Evolutionary conservation across 768 basidiomycete species (phyloP).

Genomic region (Tylopilus intermedius): DNA sequence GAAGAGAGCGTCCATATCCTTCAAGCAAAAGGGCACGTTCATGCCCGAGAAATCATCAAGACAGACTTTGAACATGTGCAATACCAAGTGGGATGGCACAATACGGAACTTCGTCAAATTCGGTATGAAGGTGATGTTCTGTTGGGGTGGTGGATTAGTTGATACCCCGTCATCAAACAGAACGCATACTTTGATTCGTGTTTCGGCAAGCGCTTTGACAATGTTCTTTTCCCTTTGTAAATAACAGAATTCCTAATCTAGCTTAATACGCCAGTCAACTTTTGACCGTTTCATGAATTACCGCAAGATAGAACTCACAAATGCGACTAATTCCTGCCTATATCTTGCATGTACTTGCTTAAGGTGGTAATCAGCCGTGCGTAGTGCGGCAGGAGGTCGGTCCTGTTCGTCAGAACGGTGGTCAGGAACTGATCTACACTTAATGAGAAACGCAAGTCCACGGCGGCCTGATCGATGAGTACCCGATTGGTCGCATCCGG

Average conservation of each 20-base stretch:
- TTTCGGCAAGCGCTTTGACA: slow-evolving; percentile 82
- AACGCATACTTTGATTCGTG: slow-evolving; percentile 67
- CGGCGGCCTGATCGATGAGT: slow-evolving; percentile 86
- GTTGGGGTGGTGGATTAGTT: neutral
- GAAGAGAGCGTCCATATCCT: slow-evolving; percentile 87
- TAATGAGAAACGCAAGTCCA: slow-evolving; percentile 86
- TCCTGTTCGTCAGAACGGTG: slow-evolving; percentile 81
- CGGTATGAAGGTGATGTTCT: slow-evolving; percentile 87
- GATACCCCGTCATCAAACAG: neutral
- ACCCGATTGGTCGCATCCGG: slow-evolving; percentile 91
- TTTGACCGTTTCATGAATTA: neutral
- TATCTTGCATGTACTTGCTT: slow-evolving; percentile 88
- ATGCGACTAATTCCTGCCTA: slow-evolving; percentile 77
- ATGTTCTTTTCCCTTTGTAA: slow-evolving; percentile 91
- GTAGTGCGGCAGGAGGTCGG: slow-evolving; percentile 90
- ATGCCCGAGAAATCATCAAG: slow-evolving; percentile 90
- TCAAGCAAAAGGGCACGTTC: slow-evolving; percentile 88
- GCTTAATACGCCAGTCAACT: slow-evolving; percentile 39
- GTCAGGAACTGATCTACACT: slow-evolving; percentile 57
- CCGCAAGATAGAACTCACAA: slow-evolving; percentile 46
- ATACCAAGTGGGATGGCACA: slow-evolving; percentile 84
- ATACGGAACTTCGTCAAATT: slow-evolving; percentile 95
- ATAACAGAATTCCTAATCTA: slow-evolving; percentile 96
- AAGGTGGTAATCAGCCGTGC: slow-evolving; percentile 84
- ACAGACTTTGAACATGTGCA: slow-evolving; percentile 96